Percentiles rank a stretch among this genome's conserved stretches.
phyloP scores from a whole-genome alignment of 345 rosid species.

The Pelargonium nanum region DNA sequence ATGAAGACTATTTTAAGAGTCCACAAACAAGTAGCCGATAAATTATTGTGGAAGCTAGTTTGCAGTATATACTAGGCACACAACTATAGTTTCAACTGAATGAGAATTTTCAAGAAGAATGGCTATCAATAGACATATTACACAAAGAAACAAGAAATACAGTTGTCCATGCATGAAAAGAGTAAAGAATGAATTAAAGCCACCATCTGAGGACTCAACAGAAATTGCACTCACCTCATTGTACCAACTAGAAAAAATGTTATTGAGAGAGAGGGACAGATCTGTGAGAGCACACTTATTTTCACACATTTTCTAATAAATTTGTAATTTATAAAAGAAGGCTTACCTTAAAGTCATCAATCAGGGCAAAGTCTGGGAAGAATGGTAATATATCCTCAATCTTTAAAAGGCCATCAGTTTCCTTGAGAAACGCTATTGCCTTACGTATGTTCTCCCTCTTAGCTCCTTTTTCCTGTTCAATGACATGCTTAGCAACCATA shows the following conservation, averaged over 20 bases:
- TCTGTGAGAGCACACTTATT: not conserved
- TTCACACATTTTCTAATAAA: not conserved
- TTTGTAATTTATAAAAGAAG: not conserved
- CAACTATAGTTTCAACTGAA: too few relatives aligned
- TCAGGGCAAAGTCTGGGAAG: conserved; percentile 97
- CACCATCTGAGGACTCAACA: too few relatives aligned
- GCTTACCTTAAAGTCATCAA: conserved; percentile 95
- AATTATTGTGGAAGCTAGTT: too few relatives aligned
- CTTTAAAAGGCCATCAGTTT: conserved; percentile 94
- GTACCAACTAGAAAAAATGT: too few relatives aligned
- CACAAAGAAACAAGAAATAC: too few relatives aligned
- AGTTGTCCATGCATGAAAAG: too few relatives aligned
- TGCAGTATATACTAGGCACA: too few relatives aligned
- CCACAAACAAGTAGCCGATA: too few relatives aligned
- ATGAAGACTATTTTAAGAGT: not conserved
- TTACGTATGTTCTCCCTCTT: conserved; percentile 95
- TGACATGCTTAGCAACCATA: conserved; percentile 95
- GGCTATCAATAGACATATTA: too few relatives aligned
- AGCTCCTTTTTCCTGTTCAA: conserved; percentile 89
- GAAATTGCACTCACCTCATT: not conserved
- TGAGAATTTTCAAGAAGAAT: too few relatives aligned
- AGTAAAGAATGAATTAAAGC: too few relatives aligned
- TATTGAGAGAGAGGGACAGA: not conserved
- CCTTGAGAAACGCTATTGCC: conserved; percentile 95
- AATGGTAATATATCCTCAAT: conserved; percentile 97